Conservation (phyloP, 305 asterid species). For the Fraxinus sp. region DNA sequence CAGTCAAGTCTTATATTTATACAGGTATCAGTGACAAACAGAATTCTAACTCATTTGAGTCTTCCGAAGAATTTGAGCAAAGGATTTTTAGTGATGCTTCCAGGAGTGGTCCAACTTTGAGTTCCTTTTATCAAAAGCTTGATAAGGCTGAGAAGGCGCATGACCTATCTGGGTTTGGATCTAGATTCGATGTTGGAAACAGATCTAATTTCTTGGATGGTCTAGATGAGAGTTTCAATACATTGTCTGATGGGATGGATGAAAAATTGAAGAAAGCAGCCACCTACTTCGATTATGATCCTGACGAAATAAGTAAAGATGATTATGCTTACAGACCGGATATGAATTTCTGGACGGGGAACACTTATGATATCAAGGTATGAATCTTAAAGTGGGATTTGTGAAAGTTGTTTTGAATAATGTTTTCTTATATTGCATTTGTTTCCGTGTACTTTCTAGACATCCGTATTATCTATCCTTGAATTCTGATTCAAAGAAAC, state of each 20-base stretch:
- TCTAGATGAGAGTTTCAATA: conserved; percentile 35
- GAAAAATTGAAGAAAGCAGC: conserved; percentile 62
- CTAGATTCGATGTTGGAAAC: conserved; percentile 27
- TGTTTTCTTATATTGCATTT: neutral
- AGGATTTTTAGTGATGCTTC: conserved; percentile 32
- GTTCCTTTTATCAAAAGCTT: conserved; percentile 44
- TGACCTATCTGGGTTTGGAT: conserved; percentile 34
- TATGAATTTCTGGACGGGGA: conserved; percentile 46
- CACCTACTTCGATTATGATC: conserved; percentile 55
- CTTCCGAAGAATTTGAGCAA: conserved; percentile 44
- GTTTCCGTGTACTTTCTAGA: neutral
- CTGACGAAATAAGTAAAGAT: conserved; percentile 49
- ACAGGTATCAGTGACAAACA: conserved; percentile 29
- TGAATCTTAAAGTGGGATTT: conserved; percentile 8
- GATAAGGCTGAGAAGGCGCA: conserved; percentile 52
- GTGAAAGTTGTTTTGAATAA: too few species aligned
- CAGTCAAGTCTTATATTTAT: neutral
- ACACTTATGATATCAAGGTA: conserved; percentile 69
- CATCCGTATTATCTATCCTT: neutral
- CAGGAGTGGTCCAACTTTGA: conserved; percentile 23
- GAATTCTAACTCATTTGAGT: conserved; percentile 32
- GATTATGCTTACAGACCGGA: conserved; percentile 72
- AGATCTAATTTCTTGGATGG: conserved; percentile 32
- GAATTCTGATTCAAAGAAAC: neutral
- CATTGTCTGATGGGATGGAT: conserved; percentile 63